Conservation (phyloP, 2,329 filamentous ascomycete genomes). For the Monosporascus sp. region DNA sequence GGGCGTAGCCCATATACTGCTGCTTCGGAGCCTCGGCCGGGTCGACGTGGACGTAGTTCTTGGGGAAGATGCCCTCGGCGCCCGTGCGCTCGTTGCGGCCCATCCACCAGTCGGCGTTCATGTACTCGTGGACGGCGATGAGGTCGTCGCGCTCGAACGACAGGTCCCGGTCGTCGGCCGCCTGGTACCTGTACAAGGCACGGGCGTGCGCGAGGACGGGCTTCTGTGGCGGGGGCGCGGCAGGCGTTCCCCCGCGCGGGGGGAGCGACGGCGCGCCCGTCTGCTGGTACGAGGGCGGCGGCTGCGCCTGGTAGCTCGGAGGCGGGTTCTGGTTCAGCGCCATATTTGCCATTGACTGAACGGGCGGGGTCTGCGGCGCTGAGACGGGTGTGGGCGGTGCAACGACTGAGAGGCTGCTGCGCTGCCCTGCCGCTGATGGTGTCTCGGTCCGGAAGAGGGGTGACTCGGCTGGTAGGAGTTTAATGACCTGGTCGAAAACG, state of each 20-base stretch:
- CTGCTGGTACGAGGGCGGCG: conserved; percentile 47
- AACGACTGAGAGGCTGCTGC: conserved; percentile 20
- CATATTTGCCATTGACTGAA: conserved; percentile 37
- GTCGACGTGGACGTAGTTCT: conserved; percentile 76
- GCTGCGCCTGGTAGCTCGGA: conserved; percentile 22
- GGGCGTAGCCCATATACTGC: conserved; percentile 13
- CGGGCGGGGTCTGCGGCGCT: conserved; percentile 14
- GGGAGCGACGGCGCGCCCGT: conserved; percentile 33
- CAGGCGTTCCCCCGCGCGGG: conserved; percentile 29
- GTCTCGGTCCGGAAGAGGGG: conserved; percentile 47
- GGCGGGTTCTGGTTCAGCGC: conserved; percentile 27
- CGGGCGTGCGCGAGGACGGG: conserved; percentile 66
- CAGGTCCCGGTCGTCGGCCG: conserved; percentile 74
- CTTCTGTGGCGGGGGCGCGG: conserved; percentile 40
- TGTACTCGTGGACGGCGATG: conserved; percentile 79
- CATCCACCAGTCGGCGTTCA: conserved; percentile 98
- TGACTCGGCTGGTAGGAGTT: conserved; percentile 68
- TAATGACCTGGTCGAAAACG: conserved; percentile 69
- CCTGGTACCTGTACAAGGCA: conserved; percentile 79
- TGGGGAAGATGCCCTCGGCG: conserved; percentile 89
- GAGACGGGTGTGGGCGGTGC: conserved; percentile 2
- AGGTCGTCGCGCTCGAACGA: conserved; percentile 75
- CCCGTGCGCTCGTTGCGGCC: conserved; percentile 79
- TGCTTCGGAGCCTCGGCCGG: conserved; percentile 40
- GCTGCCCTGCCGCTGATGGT: conserved; percentile 28